phyloP scores from a whole-genome alignment of 2,329 filamentous ascomycete genomes.

The Neopestalotiopsis sp. region DNA sequence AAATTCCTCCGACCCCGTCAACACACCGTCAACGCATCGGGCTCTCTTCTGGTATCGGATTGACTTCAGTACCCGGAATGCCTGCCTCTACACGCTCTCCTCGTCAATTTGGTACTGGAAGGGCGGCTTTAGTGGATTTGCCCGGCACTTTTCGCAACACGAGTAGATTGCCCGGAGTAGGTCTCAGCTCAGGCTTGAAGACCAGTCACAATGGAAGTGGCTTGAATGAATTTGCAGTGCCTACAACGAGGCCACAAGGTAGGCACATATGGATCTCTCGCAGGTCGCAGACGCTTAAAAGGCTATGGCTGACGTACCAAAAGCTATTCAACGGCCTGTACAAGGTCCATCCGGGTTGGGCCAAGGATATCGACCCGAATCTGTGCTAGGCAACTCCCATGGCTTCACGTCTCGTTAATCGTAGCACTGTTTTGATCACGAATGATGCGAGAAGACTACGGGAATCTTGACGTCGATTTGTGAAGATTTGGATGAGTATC shows the following conservation, averaged over 20 bases:
- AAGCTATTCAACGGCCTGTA: slow-evolving; percentile 21
- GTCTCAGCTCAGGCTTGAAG: slow-evolving; percentile 38
- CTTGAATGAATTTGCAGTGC: slow-evolving; percentile 22
- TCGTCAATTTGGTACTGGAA: slow-evolving; percentile 25
- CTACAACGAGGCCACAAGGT: slow-evolving; percentile 32
- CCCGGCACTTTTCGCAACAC: slow-evolving; percentile 27
- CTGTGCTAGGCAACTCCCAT: slow-evolving; percentile 9
- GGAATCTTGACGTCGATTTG: too few relatives aligned
- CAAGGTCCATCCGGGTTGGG: not conserved
- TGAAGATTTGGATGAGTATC: too few relatives aligned
- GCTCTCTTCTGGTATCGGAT: slow-evolving; percentile 29
- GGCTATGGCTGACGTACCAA: not conserved
- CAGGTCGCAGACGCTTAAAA: not conserved
- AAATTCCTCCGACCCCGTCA: slow-evolving; percentile 40
- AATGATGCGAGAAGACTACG: not conserved
- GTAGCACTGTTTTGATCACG: not conserved
- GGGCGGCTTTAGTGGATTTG: slow-evolving; percentile 23
- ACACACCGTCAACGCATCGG: slow-evolving; percentile 38
- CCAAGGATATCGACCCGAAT: slow-evolving; percentile 11
- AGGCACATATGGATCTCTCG: not conserved
- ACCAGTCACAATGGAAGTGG: slow-evolving; percentile 29
- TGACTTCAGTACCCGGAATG: slow-evolving; percentile 38
- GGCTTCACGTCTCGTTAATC: slow-evolving; percentile 16
- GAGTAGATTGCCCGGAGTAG: slow-evolving; percentile 27
- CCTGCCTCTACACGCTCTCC: slow-evolving; percentile 34